Percentiles rank a stretch among this genome's conserved stretches.
Conservation (phyloP, 345 rosid genomes). For the Hibiscus tridactylites region DNA sequence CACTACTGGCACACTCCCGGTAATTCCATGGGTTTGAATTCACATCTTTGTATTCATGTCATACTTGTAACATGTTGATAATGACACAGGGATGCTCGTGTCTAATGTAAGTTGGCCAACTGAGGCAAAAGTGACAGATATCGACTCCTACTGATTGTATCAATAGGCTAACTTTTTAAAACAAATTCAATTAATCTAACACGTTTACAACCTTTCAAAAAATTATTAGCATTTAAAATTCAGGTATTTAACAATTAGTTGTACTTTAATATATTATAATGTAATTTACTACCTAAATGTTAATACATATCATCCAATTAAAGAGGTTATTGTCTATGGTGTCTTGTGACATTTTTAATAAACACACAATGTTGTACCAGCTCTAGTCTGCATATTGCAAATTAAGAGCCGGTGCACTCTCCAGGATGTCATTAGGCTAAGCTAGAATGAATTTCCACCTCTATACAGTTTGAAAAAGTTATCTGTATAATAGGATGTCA, state of each 20-base stretch:
- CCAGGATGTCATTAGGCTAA: neutral
- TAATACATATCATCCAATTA: neutral
- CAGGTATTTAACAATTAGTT: neutral
- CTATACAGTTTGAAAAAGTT: neutral
- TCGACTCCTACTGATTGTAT: neutral
- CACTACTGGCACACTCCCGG: neutral
- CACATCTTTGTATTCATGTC: neutral
- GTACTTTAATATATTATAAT: neutral
- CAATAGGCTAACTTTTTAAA: neutral
- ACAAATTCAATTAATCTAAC: neutral
- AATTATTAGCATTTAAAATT: constrained; percentile 1
- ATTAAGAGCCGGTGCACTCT: no score
- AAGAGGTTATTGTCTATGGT: neutral
- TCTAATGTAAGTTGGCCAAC: neutral
- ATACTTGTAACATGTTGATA: neutral
- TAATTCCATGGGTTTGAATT: neutral
- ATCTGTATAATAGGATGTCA: neutral
- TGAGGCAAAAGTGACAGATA: neutral
- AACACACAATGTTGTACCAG: neutral
- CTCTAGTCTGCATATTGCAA: no score
- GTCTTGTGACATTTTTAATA: neutral
- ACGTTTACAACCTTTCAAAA: neutral
- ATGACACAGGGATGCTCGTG: neutral
- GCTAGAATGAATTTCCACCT: neutral
- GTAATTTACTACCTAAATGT: neutral